Conservation (phyloP, 441 rosid species). For the Breynia disticha region DNA sequence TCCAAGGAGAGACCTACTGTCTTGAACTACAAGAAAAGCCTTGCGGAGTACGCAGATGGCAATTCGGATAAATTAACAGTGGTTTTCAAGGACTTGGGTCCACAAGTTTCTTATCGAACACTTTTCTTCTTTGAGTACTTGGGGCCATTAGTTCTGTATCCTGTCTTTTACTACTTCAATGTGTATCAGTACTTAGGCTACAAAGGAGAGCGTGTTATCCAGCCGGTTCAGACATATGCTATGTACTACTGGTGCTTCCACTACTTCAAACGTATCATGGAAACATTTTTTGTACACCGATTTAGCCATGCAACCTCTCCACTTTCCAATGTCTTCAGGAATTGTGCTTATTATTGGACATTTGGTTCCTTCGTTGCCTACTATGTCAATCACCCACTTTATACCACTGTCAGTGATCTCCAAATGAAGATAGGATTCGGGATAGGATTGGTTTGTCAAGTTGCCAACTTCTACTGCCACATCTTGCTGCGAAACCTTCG, state of each 20-base stretch:
- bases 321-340: conserved; percentile 72
- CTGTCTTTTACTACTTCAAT: conserved; percentile 75
- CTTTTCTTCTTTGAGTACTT: conserved; percentile 91
- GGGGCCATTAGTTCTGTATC: conserved; percentile 82
- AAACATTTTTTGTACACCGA: conserved; percentile 76
- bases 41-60: conserved; percentile 62
- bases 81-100: conserved; percentile 86
- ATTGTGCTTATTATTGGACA: conserved; percentile 89
- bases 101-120: conserved; percentile 91
- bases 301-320: conserved; percentile 95
- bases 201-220: conserved; percentile 41
- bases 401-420: conserved; percentile 75
- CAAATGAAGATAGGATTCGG: conserved; percentile 91
- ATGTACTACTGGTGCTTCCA: conserved; percentile 90
- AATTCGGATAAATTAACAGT: conserved; percentile 46
- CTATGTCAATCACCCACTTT: conserved; percentile 78
- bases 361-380: conserved; percentile 77
- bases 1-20: conserved; percentile 63
- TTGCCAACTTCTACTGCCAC: conserved; percentile 77
- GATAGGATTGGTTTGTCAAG: conserved; percentile 69
- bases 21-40: conserved; percentile 59
- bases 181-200: conserved; percentile 72
- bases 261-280: conserved; percentile 87
- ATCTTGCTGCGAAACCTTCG: conserved; percentile 72
- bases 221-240: conserved; percentile 88